Conservation (phyloP, 148 eudicot species). For the Fagopyrum homotropicum region DNA sequence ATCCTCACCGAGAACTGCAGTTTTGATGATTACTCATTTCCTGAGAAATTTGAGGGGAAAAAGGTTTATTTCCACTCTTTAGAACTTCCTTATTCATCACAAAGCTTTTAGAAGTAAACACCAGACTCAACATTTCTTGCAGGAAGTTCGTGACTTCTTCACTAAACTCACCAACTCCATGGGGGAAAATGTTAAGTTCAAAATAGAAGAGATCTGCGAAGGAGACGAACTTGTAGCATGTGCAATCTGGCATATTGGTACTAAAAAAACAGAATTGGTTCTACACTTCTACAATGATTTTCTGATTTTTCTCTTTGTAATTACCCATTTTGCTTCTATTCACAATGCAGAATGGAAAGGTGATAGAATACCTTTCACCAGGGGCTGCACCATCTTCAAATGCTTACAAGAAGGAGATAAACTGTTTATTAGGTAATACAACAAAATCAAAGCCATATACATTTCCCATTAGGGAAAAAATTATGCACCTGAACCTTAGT, state of each 20-base stretch:
- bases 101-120: neutral
- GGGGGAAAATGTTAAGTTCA: constrained; percentile 58
- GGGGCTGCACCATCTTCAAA: constrained; percentile 65
- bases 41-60: constrained; percentile 49
- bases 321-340: neutral
- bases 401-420: constrained; percentile 37
- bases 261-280: neutral
- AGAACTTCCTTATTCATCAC: neutral
- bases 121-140: constrained; percentile 10
- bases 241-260: constrained; percentile 71
- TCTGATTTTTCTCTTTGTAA: too few species aligned
- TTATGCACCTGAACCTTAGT: constrained; percentile 1
- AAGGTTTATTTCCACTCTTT: constrained; percentile 27
- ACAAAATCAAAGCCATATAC: neutral
- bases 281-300: neutral
- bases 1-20: constrained; percentile 45
- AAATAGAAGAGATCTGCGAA: constrained; percentile 38
- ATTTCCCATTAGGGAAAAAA: neutral
- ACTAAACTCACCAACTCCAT: constrained; percentile 42
- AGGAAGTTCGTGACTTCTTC: constrained; percentile 55
- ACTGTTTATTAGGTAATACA: constrained; percentile 46
- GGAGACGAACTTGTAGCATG: constrained; percentile 45
- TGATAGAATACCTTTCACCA: constrained; percentile 62
- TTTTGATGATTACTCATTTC: constrained; percentile 58
- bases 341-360: constrained; percentile 69